Conservation (phyloP, 352 stramenopile genomes). For the Peronosclerospora sorghi region DNA sequence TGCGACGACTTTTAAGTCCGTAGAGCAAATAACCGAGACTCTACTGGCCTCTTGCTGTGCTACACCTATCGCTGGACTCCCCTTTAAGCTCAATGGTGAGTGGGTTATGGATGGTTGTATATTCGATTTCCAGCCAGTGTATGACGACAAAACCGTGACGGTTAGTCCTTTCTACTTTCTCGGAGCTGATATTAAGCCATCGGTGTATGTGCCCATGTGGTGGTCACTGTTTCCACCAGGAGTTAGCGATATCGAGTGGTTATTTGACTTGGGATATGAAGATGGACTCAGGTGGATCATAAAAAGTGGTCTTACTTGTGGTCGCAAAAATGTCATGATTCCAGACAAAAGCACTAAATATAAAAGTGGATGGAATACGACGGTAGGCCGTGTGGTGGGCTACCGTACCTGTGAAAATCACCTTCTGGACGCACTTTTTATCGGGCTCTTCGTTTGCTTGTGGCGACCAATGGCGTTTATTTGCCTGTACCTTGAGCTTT, state of each 20-base stretch:
- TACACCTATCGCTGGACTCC: constrained; percentile 64
- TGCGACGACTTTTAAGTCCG: constrained; percentile 51
- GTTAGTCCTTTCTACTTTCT: constrained; percentile 84
- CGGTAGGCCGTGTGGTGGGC: constrained; percentile 61
- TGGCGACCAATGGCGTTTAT: constrained; percentile 74
- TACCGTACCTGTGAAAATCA: constrained; percentile 60
- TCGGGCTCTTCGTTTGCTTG: constrained; percentile 59
- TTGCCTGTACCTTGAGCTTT: constrained; percentile 75
- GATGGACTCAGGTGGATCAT: constrained; percentile 63
- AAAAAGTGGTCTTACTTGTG: constrained; percentile 24
- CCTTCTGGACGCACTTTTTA: constrained; percentile 62
- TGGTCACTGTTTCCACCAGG: constrained; percentile 67
- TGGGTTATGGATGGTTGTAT: constrained; percentile 83
- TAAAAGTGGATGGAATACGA: constrained; percentile 52
- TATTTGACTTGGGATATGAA: constrained; percentile 80
- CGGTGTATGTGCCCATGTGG: constrained; percentile 84
- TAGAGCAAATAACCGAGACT: constrained; percentile 48
- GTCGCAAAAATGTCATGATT: constrained; percentile 29
- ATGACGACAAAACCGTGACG: constrained; percentile 59
- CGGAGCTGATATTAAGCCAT: constrained; percentile 82
- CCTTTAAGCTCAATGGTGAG: constrained; percentile 71
- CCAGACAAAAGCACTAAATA: constrained; percentile 45
- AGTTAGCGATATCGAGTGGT: constrained; percentile 61
- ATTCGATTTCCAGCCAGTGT: constrained; percentile 74
- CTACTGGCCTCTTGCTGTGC: constrained; percentile 75